phyloP scores from a whole-genome alignment of 2,329 filamentous ascomycete species.

The Aureobasidium subglaciale region DNA sequence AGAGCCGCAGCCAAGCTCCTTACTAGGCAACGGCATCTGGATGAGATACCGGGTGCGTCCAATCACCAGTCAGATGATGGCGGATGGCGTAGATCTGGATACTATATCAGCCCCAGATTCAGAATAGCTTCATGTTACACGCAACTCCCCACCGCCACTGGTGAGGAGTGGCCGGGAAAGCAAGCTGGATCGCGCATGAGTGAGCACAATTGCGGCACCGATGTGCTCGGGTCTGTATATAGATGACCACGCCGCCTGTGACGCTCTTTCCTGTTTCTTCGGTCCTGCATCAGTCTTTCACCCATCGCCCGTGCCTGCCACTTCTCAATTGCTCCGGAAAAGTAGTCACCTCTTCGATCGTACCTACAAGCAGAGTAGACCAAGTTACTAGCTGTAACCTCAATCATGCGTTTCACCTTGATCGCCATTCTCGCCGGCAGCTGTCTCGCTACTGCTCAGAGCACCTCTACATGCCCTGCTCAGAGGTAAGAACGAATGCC shows the following conservation, averaged over 20 bases:
- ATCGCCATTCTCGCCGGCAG: slow-evolving; percentile 29
- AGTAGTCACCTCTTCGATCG: too few relatives aligned
- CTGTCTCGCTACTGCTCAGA: slow-evolving; percentile 25
- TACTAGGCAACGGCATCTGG: slow-evolving; percentile 2
- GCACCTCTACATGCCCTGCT: slow-evolving; percentile 28
- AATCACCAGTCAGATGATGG: slow-evolving; percentile 3
- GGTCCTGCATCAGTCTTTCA: not conserved
- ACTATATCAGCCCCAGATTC: slow-evolving; percentile 3
- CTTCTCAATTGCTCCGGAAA: not conserved
- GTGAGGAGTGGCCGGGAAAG: not conserved
- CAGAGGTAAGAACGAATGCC: slow-evolving; percentile 30
- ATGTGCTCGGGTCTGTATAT: not conserved
- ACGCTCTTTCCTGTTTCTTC: not conserved
- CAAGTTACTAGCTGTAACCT: not conserved
- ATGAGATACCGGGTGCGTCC: not conserved
- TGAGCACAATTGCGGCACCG: slow-evolving; percentile 6
- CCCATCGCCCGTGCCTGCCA: too few relatives aligned
- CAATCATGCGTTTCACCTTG: slow-evolving; percentile 14
- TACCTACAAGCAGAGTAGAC: not conserved
- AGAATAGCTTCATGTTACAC: slow-evolving; percentile 6
- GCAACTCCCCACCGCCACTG: slow-evolving; percentile 5
- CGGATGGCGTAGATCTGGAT: slow-evolving; percentile 6
- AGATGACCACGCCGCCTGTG: not conserved
- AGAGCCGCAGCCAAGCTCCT: slow-evolving; percentile 12
- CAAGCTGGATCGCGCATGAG: not conserved